Base-by-base conservation (phyloP, 2,329 filamentous ascomycete genomes). In the Xylaria polymorpha region DNA sequence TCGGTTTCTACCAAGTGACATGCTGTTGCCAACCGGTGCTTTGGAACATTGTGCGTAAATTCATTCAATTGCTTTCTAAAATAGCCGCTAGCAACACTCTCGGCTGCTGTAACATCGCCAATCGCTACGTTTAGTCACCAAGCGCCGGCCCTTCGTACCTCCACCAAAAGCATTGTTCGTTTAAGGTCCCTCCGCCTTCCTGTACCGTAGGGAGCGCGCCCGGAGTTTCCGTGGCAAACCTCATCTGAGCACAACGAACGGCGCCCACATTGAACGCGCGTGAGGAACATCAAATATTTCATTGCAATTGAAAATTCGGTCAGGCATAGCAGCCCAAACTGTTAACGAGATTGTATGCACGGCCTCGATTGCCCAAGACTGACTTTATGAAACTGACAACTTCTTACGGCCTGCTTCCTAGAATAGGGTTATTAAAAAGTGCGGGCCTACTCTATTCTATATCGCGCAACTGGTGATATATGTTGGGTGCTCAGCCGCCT, bases 41-140 rank as follows among this genome's bases (percentile, higher is more conserved):
- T 55, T 64, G 20, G 22, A 57, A 43, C 60, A 50, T 20, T 22
- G 1, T 8, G 29, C 8, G 41, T 43, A 43, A 32, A 55, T 64
- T 64, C 58, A 32, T 64, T 64, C 58, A 32, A 61, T 58, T 39
- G n/a, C 43, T 57, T 67, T 56, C 43, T 43, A 39, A 14, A 37
- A 53, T n/a, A 22, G 8, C 15, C 15, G 15, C 50, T 35, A n/a
- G 50, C 25, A n/a, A 35, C n/a, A 32, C 18, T 35, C 15, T 25
- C 50, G 4, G 8, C 22, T 32, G 14, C 22, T 32, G 22, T n/a
- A 50, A 29, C 48, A 51, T 51, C 25, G 7, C 48, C 22, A 51
- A 32, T 51, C 25, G 15, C 15, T 29, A 29, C 15, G 32, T 18
- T 29, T 29, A n/a, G 25, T 29, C 50, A 35, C 50, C 15, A 53